Evolutionary conservation across 768 basidiomycete species (phyloP), one percentile per base, ranked within the genome.

Genomic region (Inosperma sp.): DNA sequence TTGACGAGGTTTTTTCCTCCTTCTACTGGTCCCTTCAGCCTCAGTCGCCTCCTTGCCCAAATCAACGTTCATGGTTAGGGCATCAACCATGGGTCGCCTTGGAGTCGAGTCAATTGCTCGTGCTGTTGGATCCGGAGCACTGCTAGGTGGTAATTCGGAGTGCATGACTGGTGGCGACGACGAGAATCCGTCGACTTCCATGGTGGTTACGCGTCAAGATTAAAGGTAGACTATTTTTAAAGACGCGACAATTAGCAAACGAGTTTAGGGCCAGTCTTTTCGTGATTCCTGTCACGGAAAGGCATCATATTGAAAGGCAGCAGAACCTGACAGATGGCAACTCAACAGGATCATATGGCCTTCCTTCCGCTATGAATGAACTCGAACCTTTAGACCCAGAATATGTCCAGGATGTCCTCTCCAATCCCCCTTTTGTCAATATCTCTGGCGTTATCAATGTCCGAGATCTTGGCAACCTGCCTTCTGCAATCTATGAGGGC

Each of bases 371-470:
- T 59, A 76, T 77, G 72, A 62, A 72, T 59, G 77, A 75, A 57
- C 71, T 84, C 39, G 81, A 82, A 49, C 80, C 84, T 35, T 68
- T 90, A 39, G 86, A 89, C 60, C 79, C 85, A 2, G 65, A 64
- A 14, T 80, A 82, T 66, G 85, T 90, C 16, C 68, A 75, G 6
- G 74, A 83, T 19, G 67, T 80, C 8, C 77, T 90, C 31, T 86
- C 85, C 1, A 73, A 72, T 21, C 82, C 80, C 7, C 88, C 88
- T 0, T 91, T 91, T 57, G 77, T 88, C 7, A 61, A 71, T 14
- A 74, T 90, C 57, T 65, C 78, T n/a, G 88, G 88, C 25, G 86
- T 90, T 7, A 80, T 79, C 57, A 91, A 91, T 63, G 73, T 84
- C 44, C 76, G 88, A 48, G 84, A 88, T 67, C 73, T 91, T 8